These are phyloP conservation scores for Phytophthora pistaciae DNA, from an alignment of 352 stramenopile genomes.

Conservation along the genomic window DNA sequence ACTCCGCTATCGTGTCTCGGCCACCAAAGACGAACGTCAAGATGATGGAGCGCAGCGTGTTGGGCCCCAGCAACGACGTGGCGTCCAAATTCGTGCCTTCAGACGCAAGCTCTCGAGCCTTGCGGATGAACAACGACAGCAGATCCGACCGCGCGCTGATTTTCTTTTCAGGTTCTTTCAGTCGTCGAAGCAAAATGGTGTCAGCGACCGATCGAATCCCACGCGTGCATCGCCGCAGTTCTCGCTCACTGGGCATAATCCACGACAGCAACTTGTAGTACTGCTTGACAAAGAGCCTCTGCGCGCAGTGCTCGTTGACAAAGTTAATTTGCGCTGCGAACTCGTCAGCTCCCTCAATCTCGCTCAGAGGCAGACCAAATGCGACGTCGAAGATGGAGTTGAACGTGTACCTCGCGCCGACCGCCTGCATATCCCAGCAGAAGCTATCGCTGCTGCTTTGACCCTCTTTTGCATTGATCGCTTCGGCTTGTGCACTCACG, in stretches of 20 bases:
- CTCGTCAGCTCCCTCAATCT: conserved; percentile 36
- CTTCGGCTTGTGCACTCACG: conserved; percentile 6
- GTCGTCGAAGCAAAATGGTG: conserved; percentile 47
- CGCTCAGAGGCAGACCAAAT: conserved; percentile 52
- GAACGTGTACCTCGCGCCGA: conserved; percentile 62
- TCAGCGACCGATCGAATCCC: conserved; percentile 56
- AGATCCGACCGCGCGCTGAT: conserved; percentile 52
- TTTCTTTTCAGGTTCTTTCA: conserved; percentile 41
- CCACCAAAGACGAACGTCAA: conserved; percentile 89
- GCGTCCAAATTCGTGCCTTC: conserved; percentile 11
- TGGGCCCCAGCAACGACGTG: conserved; percentile 25
- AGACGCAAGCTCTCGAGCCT: conserved; percentile 44
- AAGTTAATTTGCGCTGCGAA: conserved; percentile 65
- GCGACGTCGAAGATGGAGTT: conserved; percentile 69
- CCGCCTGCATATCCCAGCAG: conserved; percentile 62
- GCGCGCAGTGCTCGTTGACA: conserved; percentile 64
- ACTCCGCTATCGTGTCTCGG: conserved; percentile 81
- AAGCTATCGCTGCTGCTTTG: conserved; percentile 16
- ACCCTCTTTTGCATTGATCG: conserved; percentile 5
- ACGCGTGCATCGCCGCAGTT: conserved; percentile 32
- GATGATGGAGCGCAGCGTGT: conserved; percentile 69
- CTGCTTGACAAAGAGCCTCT: conserved; percentile 67
- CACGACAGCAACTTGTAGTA: conserved; percentile 71
- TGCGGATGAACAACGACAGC: conserved; percentile 67
- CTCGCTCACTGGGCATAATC: conserved; percentile 70